Evolutionary conservation across 257 asterid species (phyloP), one percentile per base, ranked within the genome.

Genomic region (Ajuga chamaepitys): DNA sequence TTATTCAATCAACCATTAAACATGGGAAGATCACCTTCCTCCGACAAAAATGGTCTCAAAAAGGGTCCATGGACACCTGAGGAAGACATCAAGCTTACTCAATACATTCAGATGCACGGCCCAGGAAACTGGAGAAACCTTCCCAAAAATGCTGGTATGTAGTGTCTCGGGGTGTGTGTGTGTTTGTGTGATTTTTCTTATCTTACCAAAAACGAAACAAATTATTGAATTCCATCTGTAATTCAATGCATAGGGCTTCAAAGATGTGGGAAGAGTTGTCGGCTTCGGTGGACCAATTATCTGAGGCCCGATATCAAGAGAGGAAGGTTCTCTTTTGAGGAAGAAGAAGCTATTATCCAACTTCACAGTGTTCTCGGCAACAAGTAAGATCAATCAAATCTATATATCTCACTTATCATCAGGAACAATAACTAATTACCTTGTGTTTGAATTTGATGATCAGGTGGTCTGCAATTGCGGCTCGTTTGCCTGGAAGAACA

Each of bases 381-480:
- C 84, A 89, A 89, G 96, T 89, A 84, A 77, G 83, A 35, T 46
- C 1, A n/a, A n/a, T n/a, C n/a, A n/a, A n/a, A n/a, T n/a, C n/a
- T n/a, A n/a, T n/a, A n/a, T 25, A 18, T 58, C 12, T 2, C 11
- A 8, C 0, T 17, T 35, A 32, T 1, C 2, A n/a, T 1, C 2
- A 8, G 16, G n/a, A 16, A 61, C 2, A 14, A 22, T 14, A 14
- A 48, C 2, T 25, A 17, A n/a, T 0, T 45, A 7, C 46, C n/a
- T n/a, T n/a, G n/a, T n/a, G n/a, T n/a, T n/a, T n/a, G n/a, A 2
- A 28, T 53, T 59, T 53, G 6, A 13, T 55, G 9, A 14, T 45
- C 26, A 89, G 97, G 61, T 89, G 97, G 97, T 90, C 97, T 0
- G 86, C 92, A 0, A 90, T 90, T 7, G 97, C 97, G 0, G 95